phyloP scores from a whole-genome alignment of 176 grass and related monocot species.

The Carex cristatella region DNA sequence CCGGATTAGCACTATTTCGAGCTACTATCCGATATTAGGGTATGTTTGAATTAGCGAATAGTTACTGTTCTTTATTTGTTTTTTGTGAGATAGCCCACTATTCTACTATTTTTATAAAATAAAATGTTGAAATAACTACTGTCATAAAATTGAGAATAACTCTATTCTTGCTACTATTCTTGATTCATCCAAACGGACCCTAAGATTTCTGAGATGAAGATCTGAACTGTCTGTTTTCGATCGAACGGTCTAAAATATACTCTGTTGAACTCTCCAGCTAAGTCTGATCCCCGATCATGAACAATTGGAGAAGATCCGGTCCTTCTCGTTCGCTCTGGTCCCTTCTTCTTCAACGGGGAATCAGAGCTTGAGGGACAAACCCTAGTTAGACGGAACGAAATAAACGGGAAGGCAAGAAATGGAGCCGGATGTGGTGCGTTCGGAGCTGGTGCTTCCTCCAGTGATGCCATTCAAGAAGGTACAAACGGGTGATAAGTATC shows the following conservation, averaged over 20 bases:
- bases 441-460: conserved; percentile 64
- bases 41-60: too few species aligned
- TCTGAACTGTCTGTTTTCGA: neutral
- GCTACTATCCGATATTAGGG: too few species aligned
- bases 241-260: neutral
- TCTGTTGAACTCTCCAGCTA: neutral
- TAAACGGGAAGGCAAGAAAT: conserved; percentile 26
- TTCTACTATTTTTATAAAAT: too few species aligned
- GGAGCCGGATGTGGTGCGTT: conserved; percentile 56
- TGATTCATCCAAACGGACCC: too few species aligned
- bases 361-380: neutral
- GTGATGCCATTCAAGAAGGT: conserved; percentile 75
- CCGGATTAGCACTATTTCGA: too few species aligned
- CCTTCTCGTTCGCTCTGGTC: neutral
- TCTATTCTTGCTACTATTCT: too few species aligned
- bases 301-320: neutral
- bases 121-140: too few species aligned
- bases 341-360: neutral
- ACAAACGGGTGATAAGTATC: conserved; percentile 89
- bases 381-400: neutral
- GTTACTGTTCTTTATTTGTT: too few species aligned
- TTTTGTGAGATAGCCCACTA: too few species aligned
- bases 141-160: too few species aligned
- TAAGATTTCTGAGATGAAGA: neutral
- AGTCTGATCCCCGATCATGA: neutral